Percentiles rank a stretch among this genome's conserved stretches.
These are phyloP conservation scores for Bacidia rubella DNA, from an alignment of 495 filamentous ascomycete genomes.

Conservation along the genomic window DNA sequence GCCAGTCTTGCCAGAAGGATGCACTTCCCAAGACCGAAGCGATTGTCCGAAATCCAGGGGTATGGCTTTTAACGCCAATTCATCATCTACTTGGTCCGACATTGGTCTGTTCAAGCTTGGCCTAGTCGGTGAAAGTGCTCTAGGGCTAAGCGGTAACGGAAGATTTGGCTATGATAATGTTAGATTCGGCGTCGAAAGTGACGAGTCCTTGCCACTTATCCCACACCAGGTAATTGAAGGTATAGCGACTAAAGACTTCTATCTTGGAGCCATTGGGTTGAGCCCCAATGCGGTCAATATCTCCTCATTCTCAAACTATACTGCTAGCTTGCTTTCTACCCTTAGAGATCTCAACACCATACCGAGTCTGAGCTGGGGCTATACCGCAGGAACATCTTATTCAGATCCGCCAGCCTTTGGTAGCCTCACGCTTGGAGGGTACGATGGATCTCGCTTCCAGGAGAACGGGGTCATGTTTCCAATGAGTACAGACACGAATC, in stretches of 20 bases:
- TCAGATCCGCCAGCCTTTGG: conserved; percentile 27
- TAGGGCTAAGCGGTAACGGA: conserved; percentile 20
- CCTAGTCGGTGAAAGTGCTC: conserved; percentile 8
- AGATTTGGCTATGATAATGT: conserved; percentile 22
- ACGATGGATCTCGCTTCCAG: conserved; percentile 36
- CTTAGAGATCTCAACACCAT: conserved; percentile 15
- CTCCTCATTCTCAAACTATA: conserved; percentile 14
- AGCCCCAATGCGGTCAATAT: conserved; percentile 21
- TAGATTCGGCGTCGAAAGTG: conserved; percentile 13
- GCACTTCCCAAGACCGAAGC: conserved; percentile 17
- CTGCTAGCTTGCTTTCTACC: conserved; percentile 19
- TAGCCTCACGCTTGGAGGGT: conserved; percentile 42
- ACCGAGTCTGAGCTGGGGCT: conserved; percentile 19
- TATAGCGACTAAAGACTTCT: conserved; percentile 22
- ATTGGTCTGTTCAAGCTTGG: conserved; percentile 17
- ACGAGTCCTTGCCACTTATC: conserved; percentile 16
- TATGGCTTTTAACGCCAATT: conserved; percentile 19
- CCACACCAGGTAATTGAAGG: conserved; percentile 19
- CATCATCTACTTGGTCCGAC: conserved; percentile 19
- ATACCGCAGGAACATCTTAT: conserved; percentile 24
- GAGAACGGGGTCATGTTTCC: conserved; percentile 34
- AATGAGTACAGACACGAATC: conserved; percentile 33
- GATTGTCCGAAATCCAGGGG: conserved; percentile 23
- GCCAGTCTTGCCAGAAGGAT: conserved; percentile 27
- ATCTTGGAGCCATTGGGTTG: conserved; percentile 22